Conservation (phyloP, 306 rosid genomes). For the Cucurbita ficifolia region DNA sequence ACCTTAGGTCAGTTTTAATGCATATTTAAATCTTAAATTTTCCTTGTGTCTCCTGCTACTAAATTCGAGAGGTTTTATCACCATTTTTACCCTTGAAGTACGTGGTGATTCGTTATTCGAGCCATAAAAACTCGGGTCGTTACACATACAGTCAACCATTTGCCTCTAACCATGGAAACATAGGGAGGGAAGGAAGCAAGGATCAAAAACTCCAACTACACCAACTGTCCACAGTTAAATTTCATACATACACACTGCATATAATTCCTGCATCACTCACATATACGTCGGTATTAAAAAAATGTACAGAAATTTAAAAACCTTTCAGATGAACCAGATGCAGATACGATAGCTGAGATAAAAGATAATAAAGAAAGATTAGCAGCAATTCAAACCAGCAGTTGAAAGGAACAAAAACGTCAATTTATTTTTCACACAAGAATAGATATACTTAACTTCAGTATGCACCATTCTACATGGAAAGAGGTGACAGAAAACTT, state of each 20-base stretch:
- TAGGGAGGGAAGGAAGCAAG: not conserved
- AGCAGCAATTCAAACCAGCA: conserved; percentile 11
- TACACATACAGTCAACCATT: not conserved
- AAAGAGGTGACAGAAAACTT: conserved; percentile 6
- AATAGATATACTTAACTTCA: no score
- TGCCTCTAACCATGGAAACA: not conserved
- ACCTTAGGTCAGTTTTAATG: no score
- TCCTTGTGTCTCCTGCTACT: no score
- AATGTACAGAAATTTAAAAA: conserved; percentile 12
- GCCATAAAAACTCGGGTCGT: no score
- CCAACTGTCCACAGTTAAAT: not conserved
- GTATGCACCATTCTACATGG: not conserved
- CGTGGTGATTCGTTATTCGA: no score
- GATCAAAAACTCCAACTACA: not conserved
- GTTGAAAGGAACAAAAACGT: not conserved
- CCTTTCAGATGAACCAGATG: conserved; percentile 81
- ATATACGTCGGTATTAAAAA: not conserved
- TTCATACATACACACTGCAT: not conserved
- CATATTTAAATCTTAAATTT: no score
- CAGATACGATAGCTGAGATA: conserved; percentile 30
- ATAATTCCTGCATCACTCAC: not conserved
- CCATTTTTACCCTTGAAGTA: no score
- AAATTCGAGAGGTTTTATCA: no score
- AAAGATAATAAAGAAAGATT: conserved; percentile 2
- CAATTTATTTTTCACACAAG: no score